Evolutionary conservation across 2,329 filamentous ascomycete genomes (phyloP).

Genomic region (Gremmenia infestans): DNA sequence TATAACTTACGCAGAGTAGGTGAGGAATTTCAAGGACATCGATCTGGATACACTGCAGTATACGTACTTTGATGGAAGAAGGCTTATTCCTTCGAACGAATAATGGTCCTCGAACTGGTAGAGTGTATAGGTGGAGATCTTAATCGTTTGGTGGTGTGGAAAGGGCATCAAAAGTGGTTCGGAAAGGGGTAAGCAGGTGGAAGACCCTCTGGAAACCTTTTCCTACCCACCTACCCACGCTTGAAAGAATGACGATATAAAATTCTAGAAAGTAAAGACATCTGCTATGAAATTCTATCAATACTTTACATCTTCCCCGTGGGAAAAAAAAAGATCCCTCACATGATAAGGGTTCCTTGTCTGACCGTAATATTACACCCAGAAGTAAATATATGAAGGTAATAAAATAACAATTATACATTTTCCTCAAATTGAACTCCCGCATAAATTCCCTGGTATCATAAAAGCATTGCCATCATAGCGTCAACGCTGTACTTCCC

Average conservation of each 20-base stretch:
- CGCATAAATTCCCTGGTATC: neutral
- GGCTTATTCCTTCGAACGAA: neutral
- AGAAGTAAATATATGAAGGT: no score
- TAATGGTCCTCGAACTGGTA: neutral
- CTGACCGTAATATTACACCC: no score
- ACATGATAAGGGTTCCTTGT: no score
- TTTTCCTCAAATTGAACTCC: no score
- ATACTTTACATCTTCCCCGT: no score
- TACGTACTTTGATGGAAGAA: conserved; percentile 20
- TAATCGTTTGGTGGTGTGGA: neutral
- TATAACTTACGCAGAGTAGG: conserved; percentile 2
- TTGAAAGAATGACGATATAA: no score
- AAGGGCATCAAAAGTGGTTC: neutral
- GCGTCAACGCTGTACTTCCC: conserved; percentile 7
- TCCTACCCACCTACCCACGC: no score
- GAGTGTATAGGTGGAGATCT: neutral
- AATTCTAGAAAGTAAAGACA: no score
- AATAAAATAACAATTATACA: no score
- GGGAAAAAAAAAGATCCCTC: no score
- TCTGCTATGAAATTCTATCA: no score
- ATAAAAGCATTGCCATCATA: neutral
- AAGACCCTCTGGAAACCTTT: no score
- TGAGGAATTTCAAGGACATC: conserved; percentile 20
- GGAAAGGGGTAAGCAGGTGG: neutral
- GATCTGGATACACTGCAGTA: conserved; percentile 20